Base-by-base conservation (phyloP, 208 protist species). In the Wallacemonas sp. region DNA sequence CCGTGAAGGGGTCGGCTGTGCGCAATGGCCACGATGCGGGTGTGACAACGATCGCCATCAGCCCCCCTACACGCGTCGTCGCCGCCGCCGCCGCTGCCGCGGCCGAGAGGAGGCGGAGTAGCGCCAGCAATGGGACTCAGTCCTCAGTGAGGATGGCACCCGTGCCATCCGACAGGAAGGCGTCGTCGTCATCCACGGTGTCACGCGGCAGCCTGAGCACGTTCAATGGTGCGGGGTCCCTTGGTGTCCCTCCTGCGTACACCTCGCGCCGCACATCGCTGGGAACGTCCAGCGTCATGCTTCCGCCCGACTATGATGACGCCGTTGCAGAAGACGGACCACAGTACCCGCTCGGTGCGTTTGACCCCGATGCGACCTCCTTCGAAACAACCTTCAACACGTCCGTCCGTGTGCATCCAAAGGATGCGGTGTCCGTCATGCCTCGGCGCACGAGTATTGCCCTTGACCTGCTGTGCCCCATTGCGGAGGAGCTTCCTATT, bases 381-480 rank as follows among this genome's bases (percentile, higher is more conserved):
- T 24, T 21, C 30, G 26, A 58, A 15, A 31, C 26, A 19, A 34
- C 51, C 51, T 58, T 58, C 51, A 58, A 58, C 51, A 27, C 51
- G 3, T 58, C 51, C 31, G 28, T 58, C 2, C 51, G 51, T 31
- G 51, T 58, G 51, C 51, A 39, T 31, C 30, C 51, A 12, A 39
- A 58, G 30, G 28, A 27, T 31, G n/a, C 19, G 30, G 24, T 14
- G 30, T 58, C 51, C 6, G 51, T 19, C 12, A 3, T 58, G 51
- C 51, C 51, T 6, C 51, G 30, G 4, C 51, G 51, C 30, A 58
- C 51, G 28, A 58, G 51, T 31, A 58, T 58, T 21, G 51, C 51
- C 30, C 30, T 58, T 6, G 30, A 42, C 31, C n/a, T 58, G 30
- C 51, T 58, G 30, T 58, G 51, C 51, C 51, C 51, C 4, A 58